Evolutionary conservation across 371 early-diverging fungal genomes (phyloP).

Genomic region (Mortierella sp.): DNA sequence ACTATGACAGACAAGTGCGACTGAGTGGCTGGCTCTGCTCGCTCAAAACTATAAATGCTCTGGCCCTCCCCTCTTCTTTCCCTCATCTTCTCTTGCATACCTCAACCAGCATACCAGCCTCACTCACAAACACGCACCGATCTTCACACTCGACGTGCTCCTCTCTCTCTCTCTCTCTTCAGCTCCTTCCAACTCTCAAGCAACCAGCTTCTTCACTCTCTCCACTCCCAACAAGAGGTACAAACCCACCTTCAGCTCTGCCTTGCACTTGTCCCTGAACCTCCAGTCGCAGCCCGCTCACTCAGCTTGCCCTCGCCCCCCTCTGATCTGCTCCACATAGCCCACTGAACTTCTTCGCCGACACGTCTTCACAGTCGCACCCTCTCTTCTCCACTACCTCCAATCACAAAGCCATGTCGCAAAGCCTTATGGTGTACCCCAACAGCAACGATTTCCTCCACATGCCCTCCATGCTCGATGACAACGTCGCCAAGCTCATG

Average conservation of each 20-base stretch:
- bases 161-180: not conserved
- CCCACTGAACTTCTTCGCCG: not conserved
- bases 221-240: too few relatives aligned
- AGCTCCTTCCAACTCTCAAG: not conserved
- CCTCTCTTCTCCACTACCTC: not conserved
- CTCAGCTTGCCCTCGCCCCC: too few relatives aligned
- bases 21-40: too few relatives aligned
- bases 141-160: not conserved
- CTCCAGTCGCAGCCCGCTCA: too few relatives aligned
- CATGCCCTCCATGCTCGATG: conserved; percentile 24
- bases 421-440: conserved; percentile 45
- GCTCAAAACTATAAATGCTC: not conserved
- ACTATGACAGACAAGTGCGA: too few relatives aligned
- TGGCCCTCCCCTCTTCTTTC: not conserved
- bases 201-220: not conserved
- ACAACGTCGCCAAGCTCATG: conserved; percentile 38
- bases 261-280: too few relatives aligned
- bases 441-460: conserved; percentile 29
- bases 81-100: not conserved
- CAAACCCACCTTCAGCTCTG: too few relatives aligned
- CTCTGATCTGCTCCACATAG: not conserved
- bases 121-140: not conserved
- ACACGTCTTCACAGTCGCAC: not conserved
- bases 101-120: not conserved
- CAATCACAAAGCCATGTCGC: conserved; percentile 31